These are phyloP conservation scores for Mycosphaerella sp. DNA, from an alignment of 2,329 filamentous ascomycete species.

Conservation along the genomic window DNA sequence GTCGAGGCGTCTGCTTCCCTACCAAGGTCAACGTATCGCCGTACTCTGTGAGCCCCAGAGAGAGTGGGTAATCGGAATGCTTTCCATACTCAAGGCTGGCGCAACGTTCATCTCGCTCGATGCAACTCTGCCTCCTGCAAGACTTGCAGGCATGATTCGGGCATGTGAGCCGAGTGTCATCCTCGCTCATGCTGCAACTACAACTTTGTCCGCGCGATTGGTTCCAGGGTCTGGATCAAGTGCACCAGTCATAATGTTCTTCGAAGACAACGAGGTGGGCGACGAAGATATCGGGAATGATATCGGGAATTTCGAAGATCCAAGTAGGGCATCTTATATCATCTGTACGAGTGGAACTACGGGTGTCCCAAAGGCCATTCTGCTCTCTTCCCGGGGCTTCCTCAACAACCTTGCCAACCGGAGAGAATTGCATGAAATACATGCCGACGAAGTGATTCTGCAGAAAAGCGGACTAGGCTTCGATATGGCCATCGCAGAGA, in stretches of 20 bases:
- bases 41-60: conserved; percentile 14
- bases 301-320: conserved; percentile 12
- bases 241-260: conserved; percentile 2
- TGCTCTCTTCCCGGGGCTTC: conserved; percentile 15
- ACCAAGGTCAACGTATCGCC: conserved; percentile 10
- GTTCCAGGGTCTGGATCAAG: not conserved
- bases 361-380: conserved; percentile 17
- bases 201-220: not conserved
- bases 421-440: conserved; percentile 6
- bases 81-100: conserved; percentile 12
- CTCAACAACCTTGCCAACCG: conserved; percentile 15
- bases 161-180: conserved; percentile 13
- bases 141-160: conserved; percentile 11
- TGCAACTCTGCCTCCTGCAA: conserved; percentile 13
- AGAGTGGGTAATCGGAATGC: conserved; percentile 15
- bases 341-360: conserved; percentile 20
- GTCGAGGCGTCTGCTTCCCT: conserved; percentile 2
- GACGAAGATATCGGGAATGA: not conserved
- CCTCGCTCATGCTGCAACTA: conserved; percentile 12
- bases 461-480: conserved; percentile 40
- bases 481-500: conserved; percentile 40
- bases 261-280: conserved; percentile 5
- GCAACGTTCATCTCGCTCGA: conserved; percentile 16
- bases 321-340: conserved; percentile 11
- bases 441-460: conserved; percentile 28